Evolutionary conservation across 2,329 filamentous ascomycete genomes (phyloP), one percentile per base, ranked within the genome.

Genomic region (Epichloe gansuensis): DNA sequence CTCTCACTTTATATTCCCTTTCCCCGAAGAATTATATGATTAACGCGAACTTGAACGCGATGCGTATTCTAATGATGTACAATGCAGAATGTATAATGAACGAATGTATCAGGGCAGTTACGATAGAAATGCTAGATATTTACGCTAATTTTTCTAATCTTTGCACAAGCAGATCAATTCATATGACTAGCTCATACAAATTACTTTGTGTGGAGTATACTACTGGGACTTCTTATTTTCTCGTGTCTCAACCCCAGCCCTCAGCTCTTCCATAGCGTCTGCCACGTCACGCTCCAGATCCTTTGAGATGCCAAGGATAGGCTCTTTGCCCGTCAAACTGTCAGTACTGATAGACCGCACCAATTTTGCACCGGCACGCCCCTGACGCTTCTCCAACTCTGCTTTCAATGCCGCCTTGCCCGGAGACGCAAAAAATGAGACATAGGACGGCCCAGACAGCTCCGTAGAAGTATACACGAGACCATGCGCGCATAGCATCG

Each of bases 381-480:
- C 71, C 5, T 74, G 71, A 31, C 83, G 77, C 54, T 75, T 69
- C 59, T 87, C 84, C 7, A 88, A 69, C 54, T 71, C 69, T 60
- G 76, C 74, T 55, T 74, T 72, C 0, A 90, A 71, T 17, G 67
- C 61, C 4, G 71, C 68, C 66, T 91, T 94, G 2, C 81, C 86
- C 0, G 89, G 88, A 1, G 86, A 88, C 42, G 83, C 78, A 63
- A 97, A 95, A 85, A 7, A 74, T 79, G 53, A 91, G 80, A 17
- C 82, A 80, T 0, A 71, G 65, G 9, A 74, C 69, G 1, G 86
- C 86, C 58, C 82, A 83, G 56, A 91, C 64, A 52, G 93, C 74
- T 35, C 80, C 82, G 69, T 94, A 98, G 72, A 90, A 97, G 71
- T 95, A 93, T 38, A 96, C 86, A 43, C 87, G 81, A 0, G 80